Conservation (phyloP, 805 yeast genomes). For the Metschnikowia noctiluminum region DNA sequence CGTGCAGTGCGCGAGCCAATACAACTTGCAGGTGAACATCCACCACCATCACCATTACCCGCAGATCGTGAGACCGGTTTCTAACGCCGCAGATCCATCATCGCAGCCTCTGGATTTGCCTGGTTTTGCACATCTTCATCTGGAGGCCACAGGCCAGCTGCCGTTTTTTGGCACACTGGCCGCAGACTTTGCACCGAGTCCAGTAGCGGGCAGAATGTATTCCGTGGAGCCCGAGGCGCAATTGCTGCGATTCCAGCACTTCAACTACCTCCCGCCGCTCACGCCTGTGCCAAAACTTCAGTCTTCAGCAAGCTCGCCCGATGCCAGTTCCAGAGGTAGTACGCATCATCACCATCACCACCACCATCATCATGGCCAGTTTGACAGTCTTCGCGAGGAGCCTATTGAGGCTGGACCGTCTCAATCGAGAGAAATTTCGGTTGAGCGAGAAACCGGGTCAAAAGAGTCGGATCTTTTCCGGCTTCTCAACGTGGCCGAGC, state of each 20-base stretch:
- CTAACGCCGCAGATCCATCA: background rate
- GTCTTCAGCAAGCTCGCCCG: constrained; percentile 51
- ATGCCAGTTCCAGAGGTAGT: constrained; percentile 16
- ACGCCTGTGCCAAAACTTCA: constrained; percentile 68
- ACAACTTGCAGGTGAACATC: constrained; percentile 59
- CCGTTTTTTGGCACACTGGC: background rate
- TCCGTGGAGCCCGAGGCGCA: constrained; percentile 17
- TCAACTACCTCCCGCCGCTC: constrained; percentile 68
- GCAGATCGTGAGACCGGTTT: too few relatives aligned
- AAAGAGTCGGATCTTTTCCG: constrained; percentile 43
- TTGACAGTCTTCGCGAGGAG: background rate
- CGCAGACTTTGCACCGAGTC: background rate
- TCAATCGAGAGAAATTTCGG: background rate
- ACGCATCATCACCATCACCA: constrained; percentile 14
- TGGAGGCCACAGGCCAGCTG: constrained; percentile 5
- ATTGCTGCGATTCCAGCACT: constrained; percentile 47
- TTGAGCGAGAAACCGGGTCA: background rate
- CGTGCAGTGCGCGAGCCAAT: constrained; percentile 56
- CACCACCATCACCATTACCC: constrained; percentile 82
- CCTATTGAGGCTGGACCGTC: background rate
- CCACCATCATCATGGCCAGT: constrained; percentile 31
- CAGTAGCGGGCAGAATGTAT: background rate
- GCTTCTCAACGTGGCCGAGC: constrained; percentile 36
- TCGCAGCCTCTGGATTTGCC: constrained; percentile 4
- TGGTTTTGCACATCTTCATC: constrained; percentile 5